Evolutionary conservation across 306 rosid genomes (phyloP), one percentile per base, ranked within the genome.

Genomic region (Cyamopsis tetragonoloba): DNA sequence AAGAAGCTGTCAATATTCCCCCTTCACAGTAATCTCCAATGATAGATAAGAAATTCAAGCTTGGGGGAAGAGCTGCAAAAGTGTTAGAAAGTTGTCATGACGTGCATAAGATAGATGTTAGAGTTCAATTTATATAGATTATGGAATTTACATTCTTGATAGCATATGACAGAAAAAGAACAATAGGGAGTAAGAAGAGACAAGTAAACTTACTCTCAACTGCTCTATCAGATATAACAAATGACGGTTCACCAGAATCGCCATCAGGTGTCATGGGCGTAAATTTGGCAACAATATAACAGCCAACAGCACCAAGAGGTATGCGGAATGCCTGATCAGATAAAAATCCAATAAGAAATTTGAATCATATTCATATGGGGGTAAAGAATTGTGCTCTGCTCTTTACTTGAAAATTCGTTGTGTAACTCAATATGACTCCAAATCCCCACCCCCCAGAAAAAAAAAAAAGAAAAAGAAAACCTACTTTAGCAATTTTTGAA

Each of bases 281-380:
- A 72, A 78, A 93, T 70, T 90, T 93, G 15, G 95, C 95, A 39
- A 86, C 97, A 39, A 93, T 82, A 72, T 90, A 85, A 65, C 51
- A 90, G 75, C 96, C 99, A 82, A 93, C 92, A 68, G 99, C 99
- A 44, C 95, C 97, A 47, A 93, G 83, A 39, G 99, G 97, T 74
- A 93, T 77, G 79, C 97, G 99, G 72, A 93, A 88, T 14, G 92
- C 96, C 99, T 93, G 65, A 75, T 39, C 42, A 70, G 53, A 47
- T 58, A 71, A 65, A 81, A 46, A 61, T 65, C 53, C 35, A 80
- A 39, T 61, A 48, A 49, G 50, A 46, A 71, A 49, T 39, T 77
- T 39, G 44, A 53, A 64, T 28, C 50, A 11, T 6, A 27, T 68
- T n/a, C n/a, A 53, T 26, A 54, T 27, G 6, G 26, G 56, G 72